Percentiles rank a stretch among this genome's conserved stretches.
Evolutionary conservation across 192 early-diverging fungal species (phyloP).

Genomic region (Phycomyces nitens): DNA sequence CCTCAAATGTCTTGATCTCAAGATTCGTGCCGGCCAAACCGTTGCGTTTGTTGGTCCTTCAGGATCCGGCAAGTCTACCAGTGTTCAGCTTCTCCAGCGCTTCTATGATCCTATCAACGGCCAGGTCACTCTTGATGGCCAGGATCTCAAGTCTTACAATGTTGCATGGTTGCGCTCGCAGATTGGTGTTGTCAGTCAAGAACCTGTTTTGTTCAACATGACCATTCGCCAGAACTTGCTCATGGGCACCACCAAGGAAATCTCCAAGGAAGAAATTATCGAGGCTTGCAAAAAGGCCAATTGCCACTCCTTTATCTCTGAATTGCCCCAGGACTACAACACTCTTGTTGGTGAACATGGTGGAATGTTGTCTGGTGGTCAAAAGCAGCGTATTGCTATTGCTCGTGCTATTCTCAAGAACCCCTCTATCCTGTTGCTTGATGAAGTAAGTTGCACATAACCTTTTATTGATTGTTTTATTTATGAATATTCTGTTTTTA

Average conservation of each 20-base stretch:
- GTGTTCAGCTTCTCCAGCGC: conserved; percentile 77
- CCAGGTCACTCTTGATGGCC: conserved; percentile 67
- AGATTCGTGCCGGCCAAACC: conserved; percentile 70
- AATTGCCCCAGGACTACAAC: conserved; percentile 77
- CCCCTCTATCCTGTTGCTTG: conserved; percentile 78
- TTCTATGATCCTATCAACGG: conserved; percentile 74
- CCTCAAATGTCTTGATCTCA: conserved; percentile 68
- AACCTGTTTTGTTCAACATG: conserved; percentile 82
- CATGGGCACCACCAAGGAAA: conserved; percentile 55
- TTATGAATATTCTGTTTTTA: conserved; percentile 8
- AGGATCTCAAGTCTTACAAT: conserved; percentile 72
- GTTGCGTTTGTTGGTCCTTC: conserved; percentile 90
- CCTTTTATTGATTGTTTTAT: neutral
- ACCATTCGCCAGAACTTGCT: conserved; percentile 80
- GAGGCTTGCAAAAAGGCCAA: conserved; percentile 68
- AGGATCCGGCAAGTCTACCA: conserved; percentile 86
- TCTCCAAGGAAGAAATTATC: conserved; percentile 69
- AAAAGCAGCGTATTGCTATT: conserved; percentile 96
- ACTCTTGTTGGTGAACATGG: conserved; percentile 82
- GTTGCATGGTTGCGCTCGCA: conserved; percentile 78
- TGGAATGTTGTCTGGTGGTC: conserved; percentile 78
- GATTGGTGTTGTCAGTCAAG: conserved; percentile 89
- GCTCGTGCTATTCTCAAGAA: conserved; percentile 88
- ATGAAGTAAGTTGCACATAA: conserved; percentile 49
- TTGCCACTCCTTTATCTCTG: conserved; percentile 79